These are phyloP conservation scores for Penicillium expansum DNA, from an alignment of 2,329 filamentous ascomycete species.

Conservation along the genomic window DNA sequence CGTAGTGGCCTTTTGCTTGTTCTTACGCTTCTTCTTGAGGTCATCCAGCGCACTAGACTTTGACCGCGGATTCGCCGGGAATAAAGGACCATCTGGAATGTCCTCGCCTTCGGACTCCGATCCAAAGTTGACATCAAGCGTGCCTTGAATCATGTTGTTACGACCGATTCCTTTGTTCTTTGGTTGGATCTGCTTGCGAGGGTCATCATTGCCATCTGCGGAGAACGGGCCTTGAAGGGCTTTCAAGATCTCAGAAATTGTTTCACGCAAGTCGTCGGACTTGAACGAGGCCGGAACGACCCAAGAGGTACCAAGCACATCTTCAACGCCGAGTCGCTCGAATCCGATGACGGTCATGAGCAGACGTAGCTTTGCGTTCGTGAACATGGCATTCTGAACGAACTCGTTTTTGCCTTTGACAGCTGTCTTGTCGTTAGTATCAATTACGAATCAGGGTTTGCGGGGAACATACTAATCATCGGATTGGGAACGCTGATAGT, in stretches of 20 bases:
- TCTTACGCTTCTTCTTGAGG: constrained; percentile 60
- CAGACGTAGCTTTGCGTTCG: constrained; percentile 81
- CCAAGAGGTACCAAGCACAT: constrained; percentile 76
- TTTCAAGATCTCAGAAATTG: constrained; percentile 69
- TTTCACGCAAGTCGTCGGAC: constrained; percentile 64
- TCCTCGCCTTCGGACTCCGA: constrained; percentile 66
- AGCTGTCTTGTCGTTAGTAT: constrained; percentile 39
- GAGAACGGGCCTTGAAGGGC: constrained; percentile 74
- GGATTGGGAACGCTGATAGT: constrained; percentile 27
- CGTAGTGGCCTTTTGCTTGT: constrained; percentile 49
- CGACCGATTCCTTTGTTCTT: constrained; percentile 52
- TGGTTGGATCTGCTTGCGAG: constrained; percentile 75
- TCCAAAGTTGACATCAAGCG: constrained; percentile 61
- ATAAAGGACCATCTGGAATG: constrained; percentile 60
- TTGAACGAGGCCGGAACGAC: constrained; percentile 66
- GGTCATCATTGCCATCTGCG: constrained; percentile 71
- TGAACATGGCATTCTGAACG: constrained; percentile 74
- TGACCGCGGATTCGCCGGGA: constrained; percentile 56
- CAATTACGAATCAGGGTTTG: not conserved
- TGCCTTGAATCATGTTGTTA: constrained; percentile 32
- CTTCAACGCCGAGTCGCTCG: constrained; percentile 62
- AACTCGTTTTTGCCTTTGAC: constrained; percentile 64
- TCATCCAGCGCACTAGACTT: constrained; percentile 55
- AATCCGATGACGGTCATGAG: constrained; percentile 76
- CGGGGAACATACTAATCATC: constrained; percentile 48